Base-by-base conservation (phyloP, 2,329 filamentous ascomycete genomes). In the Amauroascus niger region DNA sequence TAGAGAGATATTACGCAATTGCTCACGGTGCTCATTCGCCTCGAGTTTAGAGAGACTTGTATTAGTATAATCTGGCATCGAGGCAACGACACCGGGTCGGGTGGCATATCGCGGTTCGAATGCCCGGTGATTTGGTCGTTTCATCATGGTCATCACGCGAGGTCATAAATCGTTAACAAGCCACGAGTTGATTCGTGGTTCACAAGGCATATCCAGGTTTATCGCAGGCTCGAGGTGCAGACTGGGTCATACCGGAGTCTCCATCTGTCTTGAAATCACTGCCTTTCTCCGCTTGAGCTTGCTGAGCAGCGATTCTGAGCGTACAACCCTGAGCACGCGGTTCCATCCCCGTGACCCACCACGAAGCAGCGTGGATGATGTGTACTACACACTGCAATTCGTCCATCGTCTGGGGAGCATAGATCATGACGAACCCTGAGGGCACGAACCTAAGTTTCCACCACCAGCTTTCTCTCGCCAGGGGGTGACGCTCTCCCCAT, bases 341-440 rank as follows among this genome's bases (percentile, higher is more conserved):
- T 33, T 60, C 58, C 11, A 54, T 57, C 13, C 58, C 58, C 20
- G 52, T 57, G 11, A 58, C 57, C 58, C 78, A 89, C 81, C 84
- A 91, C 20, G 83, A 80, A 3, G 84, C 85, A 2, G 87, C 87
- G 60, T 82, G 79, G 53, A 93, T 81, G 59, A 94, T 86, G 59
- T 75, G 73, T 65, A 80, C 78, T 3, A 90, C 78, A 49, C 81
- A 76, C 50, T 79, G 75, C 24, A 93, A 68, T 65, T 95, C 87
- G 24, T 77, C 75, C 55, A 81, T 76, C 58, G 82, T 76, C 62
- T 86, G 73, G 1, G 88, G 88, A 16, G 88, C 86, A 70, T 95
- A 95, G 3, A 94, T 75, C 81, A 94, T 83, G 54, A 88, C 74
- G 67, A 94, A 94, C 40, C 85, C 83, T 2, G 76, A 71, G 0